A percentile compares a stretch with the other conserved stretches of the same genome.
Conservation (phyloP, 495 filamentous ascomycete species). For the Aspergillus avenaceus region DNA sequence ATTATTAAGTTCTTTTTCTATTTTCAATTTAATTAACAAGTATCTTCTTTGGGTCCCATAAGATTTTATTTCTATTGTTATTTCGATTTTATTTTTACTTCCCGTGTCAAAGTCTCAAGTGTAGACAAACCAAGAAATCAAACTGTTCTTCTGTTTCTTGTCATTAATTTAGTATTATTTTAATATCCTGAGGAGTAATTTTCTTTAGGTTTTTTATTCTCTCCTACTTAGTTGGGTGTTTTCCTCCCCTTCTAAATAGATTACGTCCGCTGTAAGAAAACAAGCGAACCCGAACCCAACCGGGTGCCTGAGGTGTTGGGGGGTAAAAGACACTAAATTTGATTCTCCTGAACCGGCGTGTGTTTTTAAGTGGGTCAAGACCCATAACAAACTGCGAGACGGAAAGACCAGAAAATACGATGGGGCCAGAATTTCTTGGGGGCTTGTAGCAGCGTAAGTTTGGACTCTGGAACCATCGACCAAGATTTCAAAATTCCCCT, state of each 20-base stretch:
- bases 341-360: constrained; percentile 5
- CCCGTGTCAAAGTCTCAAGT: background rate
- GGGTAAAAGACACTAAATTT: background rate
- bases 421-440: constrained; percentile 2
- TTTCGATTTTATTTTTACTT: background rate
- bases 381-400: background rate
- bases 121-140: background rate
- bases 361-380: background rate
- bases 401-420: background rate
- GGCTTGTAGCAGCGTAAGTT: background rate
- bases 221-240: too few species aligned
- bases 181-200: too few species aligned
- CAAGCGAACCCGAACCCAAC: background rate
- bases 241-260: too few species aligned
- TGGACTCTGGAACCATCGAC: background rate
- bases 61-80: background rate
- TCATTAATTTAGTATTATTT: too few species aligned
- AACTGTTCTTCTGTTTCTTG: too few species aligned
- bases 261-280: too few species aligned
- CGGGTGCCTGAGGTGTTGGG: background rate
- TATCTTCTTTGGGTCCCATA: background rate
- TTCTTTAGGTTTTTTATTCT: too few species aligned
- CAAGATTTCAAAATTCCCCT: background rate
- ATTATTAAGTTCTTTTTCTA: background rate
- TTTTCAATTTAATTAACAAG: background rate